Base-by-base conservation (phyloP, 495 filamentous ascomycete species). In the Physcia stellaris region DNA sequence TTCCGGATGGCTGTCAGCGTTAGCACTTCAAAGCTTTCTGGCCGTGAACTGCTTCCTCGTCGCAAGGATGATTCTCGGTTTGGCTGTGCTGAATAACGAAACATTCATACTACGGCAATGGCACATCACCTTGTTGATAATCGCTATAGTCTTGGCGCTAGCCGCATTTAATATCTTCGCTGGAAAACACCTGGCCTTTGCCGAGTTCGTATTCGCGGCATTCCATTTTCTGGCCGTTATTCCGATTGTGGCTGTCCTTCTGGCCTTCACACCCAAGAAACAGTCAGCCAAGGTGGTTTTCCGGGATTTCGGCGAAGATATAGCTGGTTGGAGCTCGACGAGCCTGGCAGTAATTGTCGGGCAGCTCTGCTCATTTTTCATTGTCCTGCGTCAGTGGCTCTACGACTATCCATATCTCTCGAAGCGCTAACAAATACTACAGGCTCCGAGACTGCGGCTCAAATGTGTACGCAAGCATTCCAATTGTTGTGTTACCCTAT, bases 381-480 rank as follows among this genome's bases (percentile, higher is more conserved):
- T n/a, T n/a, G n/a, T n/a, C n/a, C n/a, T n/a, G n/a, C n/a, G n/a
- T n/a, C n/a, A n/a, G n/a, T n/a, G n/a, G n/a, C n/a, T n/a, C n/a
- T n/a, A n/a, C n/a, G n/a, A n/a, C n/a, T n/a, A n/a, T n/a, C n/a
- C n/a, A n/a, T n/a, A n/a, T n/a, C n/a, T n/a, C n/a, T n/a, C n/a
- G n/a, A n/a, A n/a, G n/a, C n/a, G n/a, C n/a, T n/a, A n/a, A n/a
- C n/a, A n/a, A n/a, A n/a, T n/a, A n/a, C n/a, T n/a, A n/a, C n/a
- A 6, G 70, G 18, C 61, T 63, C 41, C n/a, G n/a, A n/a, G n/a
- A n/a, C n/a, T n/a, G n/a, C n/a, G n/a, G 66, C 65, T 4, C 71
- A 75, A 41, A 66, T 73, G 60, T 62, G 59, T 64, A 47, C 39
- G 55, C 45, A n/a, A n/a, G n/a, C n/a, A n/a, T n/a, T n/a, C n/a